A percentile compares a stretch with the other conserved stretches of the same genome.
Evolutionary conservation across 768 basidiomycete species (phyloP).

Genomic region (Agaricus blazei): DNA sequence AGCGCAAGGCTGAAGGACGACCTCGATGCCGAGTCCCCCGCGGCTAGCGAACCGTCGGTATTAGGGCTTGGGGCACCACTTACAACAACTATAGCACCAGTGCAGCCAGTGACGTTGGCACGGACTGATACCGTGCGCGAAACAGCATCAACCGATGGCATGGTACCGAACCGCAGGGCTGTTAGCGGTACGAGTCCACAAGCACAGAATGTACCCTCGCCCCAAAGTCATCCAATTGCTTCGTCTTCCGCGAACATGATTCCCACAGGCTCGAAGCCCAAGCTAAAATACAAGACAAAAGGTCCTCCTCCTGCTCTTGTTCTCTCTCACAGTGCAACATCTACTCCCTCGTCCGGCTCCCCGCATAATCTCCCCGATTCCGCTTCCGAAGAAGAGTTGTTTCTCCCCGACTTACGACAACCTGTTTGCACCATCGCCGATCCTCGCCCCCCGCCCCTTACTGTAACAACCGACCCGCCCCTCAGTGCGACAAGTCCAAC

Average conservation of each 20-base stretch:
- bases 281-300: background rate
- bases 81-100: background rate
- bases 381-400: background rate
- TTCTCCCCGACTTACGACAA: background rate
- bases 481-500: constrained; percentile 41
- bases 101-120: background rate
- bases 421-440: background rate
- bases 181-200: background rate
- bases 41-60: background rate
- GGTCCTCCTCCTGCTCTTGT: constrained; percentile 7
- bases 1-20: constrained; percentile 4
- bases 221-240: background rate
- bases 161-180: background rate
- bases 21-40: background rate
- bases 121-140: background rate
- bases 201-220: background rate
- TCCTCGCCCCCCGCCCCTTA: background rate
- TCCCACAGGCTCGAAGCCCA: background rate
- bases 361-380: background rate
- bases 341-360: background rate
- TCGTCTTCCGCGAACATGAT: background rate
- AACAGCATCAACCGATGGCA: constrained; percentile 1
- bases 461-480: constrained; percentile 16
- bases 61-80: constrained; percentile 4
- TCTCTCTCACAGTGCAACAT: background rate